Base-by-base conservation (phyloP, 1,284 basidiomycete genomes). In the Malassezia arunalokei region DNA sequence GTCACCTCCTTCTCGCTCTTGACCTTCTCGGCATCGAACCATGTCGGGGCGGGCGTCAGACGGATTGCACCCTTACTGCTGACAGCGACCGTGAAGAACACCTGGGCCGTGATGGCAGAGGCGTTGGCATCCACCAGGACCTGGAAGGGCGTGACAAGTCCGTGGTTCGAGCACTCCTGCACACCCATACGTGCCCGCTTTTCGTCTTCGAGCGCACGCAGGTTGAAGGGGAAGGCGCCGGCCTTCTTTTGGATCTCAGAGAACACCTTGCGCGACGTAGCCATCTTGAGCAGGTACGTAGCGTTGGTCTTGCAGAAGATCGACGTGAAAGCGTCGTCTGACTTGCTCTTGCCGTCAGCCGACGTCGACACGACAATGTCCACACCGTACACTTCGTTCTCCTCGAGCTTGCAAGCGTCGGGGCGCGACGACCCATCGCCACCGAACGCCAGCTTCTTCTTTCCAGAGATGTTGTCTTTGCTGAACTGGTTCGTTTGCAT, bases 211-310 rank as follows among this genome's bases (percentile, higher is more conserved):
- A 98, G 79, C 49, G 80, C 80, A 60, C 92, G 86, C 58, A 98
- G 80, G 71, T 91, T 95, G 81, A 98, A 95, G 40, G 92, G 92
- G 83, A 98, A 98, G 6, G 87, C 81, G 28, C 91, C 92, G 32
- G 92, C 87, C 76, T 95, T 96, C 80, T 91, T 92, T 76, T 92
- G 86, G 68, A 96, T 87, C 76, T 96, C 92, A 47, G 85, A 85
- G 77, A 94, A 95, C 43, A 94, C 85, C 31, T 85, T 82, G 64
- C 92, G 84, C 47, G 90, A 91, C 50, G 87, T 92, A 78, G 92
- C 94, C 83, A 94, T 85, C 80, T 96, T 98, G 69, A 96, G 81
- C 74, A 91, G 86, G 78, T 96, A 98, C 47, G 87, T 92, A 40
- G 63, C 57, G 82, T 64, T 82, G 71, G 87, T 86, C 62, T 87